These are phyloP conservation scores for Apiosordaria backusii DNA, from an alignment of 495 filamentous ascomycete genomes.

Conservation along the genomic window DNA sequence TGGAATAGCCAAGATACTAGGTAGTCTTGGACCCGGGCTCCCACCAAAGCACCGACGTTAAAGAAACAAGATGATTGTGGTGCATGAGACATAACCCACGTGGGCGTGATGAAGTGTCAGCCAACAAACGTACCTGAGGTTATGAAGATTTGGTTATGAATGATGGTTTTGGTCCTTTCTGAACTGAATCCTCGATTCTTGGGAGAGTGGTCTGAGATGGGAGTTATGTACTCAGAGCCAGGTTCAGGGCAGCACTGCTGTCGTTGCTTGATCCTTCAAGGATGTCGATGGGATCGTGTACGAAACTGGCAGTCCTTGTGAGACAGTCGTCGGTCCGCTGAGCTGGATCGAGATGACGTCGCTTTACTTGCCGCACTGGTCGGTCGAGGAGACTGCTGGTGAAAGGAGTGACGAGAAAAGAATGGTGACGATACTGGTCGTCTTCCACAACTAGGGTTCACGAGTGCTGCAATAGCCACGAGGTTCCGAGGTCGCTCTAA, in stretches of 20 bases:
- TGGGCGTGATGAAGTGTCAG: neutral
- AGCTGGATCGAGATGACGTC: slow-evolving; percentile 31
- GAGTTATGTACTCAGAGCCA: slow-evolving; percentile 35
- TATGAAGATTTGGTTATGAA: neutral
- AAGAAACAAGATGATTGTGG: neutral
- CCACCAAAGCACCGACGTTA: neutral
- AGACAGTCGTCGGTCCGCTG: slow-evolving; percentile 31
- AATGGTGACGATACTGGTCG: slow-evolving; percentile 16
- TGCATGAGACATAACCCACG: neutral
- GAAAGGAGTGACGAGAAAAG: slow-evolving; percentile 36
- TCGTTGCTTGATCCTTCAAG: slow-evolving; percentile 35
- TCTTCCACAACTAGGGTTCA: slow-evolving; percentile 21
- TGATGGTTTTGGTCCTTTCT: neutral
- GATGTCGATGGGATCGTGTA: slow-evolving; percentile 29
- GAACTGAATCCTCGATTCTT: neutral
- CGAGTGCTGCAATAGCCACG: slow-evolving; percentile 13
- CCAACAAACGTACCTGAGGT: slow-evolving; percentile 18
- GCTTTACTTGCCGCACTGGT: slow-evolving; percentile 19
- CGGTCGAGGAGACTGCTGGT: slow-evolving; percentile 32
- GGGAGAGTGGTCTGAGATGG: slow-evolving; percentile 4
- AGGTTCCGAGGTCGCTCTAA: slow-evolving; percentile 11
- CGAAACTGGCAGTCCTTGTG: slow-evolving; percentile 21
- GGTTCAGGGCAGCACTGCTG: slow-evolving; percentile 39
- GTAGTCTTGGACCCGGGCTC: no score
- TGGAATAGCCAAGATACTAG: neutral